A percentile compares a stretch with the other conserved stretches of the same genome.
phyloP scores from a whole-genome alignment of 2,329 filamentous ascomycete species.

The Dactylellina parvicollis region DNA sequence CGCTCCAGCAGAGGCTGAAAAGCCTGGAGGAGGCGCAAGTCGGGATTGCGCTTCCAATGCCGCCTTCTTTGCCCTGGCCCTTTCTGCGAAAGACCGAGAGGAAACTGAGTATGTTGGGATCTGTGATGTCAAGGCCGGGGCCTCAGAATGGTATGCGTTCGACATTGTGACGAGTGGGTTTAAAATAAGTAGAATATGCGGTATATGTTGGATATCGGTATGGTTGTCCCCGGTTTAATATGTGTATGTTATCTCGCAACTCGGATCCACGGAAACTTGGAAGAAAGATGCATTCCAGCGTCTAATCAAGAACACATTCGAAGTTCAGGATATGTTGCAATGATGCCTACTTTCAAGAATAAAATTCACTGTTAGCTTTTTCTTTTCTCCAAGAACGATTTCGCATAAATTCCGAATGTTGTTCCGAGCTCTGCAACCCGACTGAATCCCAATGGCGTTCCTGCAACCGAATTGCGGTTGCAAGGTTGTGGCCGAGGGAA shows the following conservation, averaged over 20 bases:
- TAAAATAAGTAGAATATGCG: slow-evolving; percentile 4
- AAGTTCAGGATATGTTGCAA: not conserved
- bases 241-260: slow-evolving; percentile 51
- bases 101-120: slow-evolving; percentile 31
- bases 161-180: slow-evolving; percentile 19
- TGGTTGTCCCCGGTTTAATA: not conserved
- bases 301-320: slow-evolving; percentile 46
- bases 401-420: not conserved
- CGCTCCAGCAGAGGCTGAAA: slow-evolving; percentile 13
- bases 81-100: slow-evolving; percentile 34
- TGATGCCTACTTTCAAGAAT: not conserved
- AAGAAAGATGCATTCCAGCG: slow-evolving; percentile 50
- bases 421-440: too few species aligned
- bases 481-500: not conserved
- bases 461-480: slow-evolving; percentile 7
- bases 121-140: slow-evolving; percentile 42
- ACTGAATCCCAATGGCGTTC: too few species aligned
- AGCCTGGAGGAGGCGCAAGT: slow-evolving; percentile 31
- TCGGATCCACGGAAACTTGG: slow-evolving; percentile 30
- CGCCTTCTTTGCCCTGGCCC: slow-evolving; percentile 41
- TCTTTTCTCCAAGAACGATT: too few species aligned
- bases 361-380: too few species aligned
- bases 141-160: slow-evolving; percentile 33
- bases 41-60: slow-evolving; percentile 28
- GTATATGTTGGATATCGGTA: slow-evolving; percentile 8